Base-by-base conservation (phyloP, 192 early-diverging fungal genomes). In the Gonapodya sp. region DNA sequence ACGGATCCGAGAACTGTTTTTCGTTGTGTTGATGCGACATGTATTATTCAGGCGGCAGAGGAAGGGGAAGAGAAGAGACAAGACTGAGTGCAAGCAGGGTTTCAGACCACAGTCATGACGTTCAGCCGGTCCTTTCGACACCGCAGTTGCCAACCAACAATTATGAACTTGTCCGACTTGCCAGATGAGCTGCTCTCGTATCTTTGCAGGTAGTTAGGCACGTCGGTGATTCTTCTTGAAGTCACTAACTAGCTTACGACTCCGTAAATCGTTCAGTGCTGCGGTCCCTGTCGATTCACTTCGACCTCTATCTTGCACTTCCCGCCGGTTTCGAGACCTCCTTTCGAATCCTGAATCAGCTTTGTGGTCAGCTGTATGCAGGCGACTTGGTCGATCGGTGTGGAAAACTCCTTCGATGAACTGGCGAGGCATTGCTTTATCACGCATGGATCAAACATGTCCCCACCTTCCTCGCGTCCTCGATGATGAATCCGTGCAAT, bases 1-100 rank as follows among this genome's bases (percentile, higher is more conserved):
- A 77, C 30, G 75, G 75, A 33, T 77, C 75, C 8, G 75, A 77
- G 31, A 77, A 77, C 34, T 77, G 64, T 16, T 72, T n/a, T n/a
- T n/a, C n/a, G n/a, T n/a, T n/a, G n/a, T n/a, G n/a, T n/a, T n/a
- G n/a, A n/a, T n/a, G n/a, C n/a, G n/a, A n/a, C n/a, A n/a, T n/a
- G n/a, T n/a, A n/a, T n/a, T n/a, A n/a, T n/a, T n/a, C n/a, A n/a
- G n/a, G n/a, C n/a, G n/a, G n/a, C n/a, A n/a, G n/a, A n/a, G n/a
- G n/a, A n/a, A n/a, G n/a, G n/a, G n/a, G n/a, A n/a, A n/a, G n/a
- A n/a, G n/a, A n/a, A n/a, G n/a, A n/a, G n/a, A n/a, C n/a, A n/a
- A n/a, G n/a, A n/a, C n/a, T n/a, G n/a, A n/a, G n/a, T n/a, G n/a
- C n/a, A n/a, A n/a, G n/a, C n/a, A n/a, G n/a, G n/a, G n/a, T n/a